phyloP scores from a whole-genome alignment of 2,329 filamentous ascomycete species.

The Sporothrix mexicana region DNA sequence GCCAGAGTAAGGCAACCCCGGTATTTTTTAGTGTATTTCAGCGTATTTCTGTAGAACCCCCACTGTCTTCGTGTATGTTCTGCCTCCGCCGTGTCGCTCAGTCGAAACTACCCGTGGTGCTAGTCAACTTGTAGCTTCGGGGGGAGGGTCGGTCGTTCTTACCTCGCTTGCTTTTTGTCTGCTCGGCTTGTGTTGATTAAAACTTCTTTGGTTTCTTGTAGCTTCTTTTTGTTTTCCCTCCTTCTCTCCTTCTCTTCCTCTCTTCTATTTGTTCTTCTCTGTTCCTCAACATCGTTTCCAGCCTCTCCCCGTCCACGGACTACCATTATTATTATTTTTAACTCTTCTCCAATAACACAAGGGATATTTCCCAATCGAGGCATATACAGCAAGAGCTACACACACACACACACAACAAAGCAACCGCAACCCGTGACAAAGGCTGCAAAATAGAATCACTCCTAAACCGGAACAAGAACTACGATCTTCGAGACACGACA shows the following conservation, averaged over 20 bases:
- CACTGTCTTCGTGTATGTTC: constrained; percentile 4
- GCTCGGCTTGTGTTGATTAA: constrained; percentile 5
- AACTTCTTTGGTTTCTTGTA: background rate
- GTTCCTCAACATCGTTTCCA: background rate
- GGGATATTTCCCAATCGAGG: constrained; percentile 28
- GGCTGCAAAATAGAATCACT: background rate
- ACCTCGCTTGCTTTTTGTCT: constrained; percentile 1
- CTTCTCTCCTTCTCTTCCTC: background rate
- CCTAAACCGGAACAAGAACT: background rate
- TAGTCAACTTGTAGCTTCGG: background rate
- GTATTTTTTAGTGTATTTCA: background rate
- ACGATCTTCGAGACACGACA: constrained; percentile 14
- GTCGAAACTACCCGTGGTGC: constrained; percentile 10
- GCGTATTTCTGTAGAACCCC: background rate
- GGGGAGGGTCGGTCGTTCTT: constrained; percentile 17
- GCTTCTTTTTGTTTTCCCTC: background rate
- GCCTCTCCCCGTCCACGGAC: constrained; percentile 1
- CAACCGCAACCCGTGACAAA: constrained; percentile 4
- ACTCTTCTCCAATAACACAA: constrained; percentile 19
- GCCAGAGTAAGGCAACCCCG: constrained; percentile 17
- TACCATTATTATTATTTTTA: background rate
- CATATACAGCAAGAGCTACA: constrained; percentile 11
- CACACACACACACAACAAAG: constrained; percentile 25
- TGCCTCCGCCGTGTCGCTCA: background rate
- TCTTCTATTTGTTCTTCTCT: background rate